Conservation (phyloP, 768 basidiomycete genomes). For the Lepiota subincarnata region DNA sequence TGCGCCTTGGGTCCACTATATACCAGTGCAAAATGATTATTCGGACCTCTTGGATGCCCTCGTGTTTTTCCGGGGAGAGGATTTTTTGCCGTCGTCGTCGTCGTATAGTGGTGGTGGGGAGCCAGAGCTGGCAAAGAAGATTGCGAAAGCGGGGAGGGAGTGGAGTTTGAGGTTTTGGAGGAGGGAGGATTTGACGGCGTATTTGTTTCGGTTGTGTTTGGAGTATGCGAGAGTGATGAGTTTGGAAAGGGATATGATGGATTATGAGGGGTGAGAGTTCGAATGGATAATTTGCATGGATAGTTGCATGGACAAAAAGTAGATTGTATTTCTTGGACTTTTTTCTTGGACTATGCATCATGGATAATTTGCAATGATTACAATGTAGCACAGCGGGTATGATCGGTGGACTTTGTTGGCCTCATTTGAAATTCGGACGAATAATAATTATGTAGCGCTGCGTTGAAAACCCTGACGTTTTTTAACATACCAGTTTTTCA, state of each 20-base stretch:
- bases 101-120: constrained; percentile 43
- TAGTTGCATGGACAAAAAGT: too few relatives aligned
- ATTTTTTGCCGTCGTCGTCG: constrained; percentile 34
- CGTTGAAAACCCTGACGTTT: too few relatives aligned
- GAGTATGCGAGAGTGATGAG: constrained; percentile 15
- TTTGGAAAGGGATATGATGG: constrained; percentile 10
- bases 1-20: constrained; percentile 69
- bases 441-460: too few relatives aligned
- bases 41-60: constrained; percentile 68
- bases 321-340: too few relatives aligned
- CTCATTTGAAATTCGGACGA: too few relatives aligned
- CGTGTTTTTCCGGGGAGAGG: constrained; percentile 66
- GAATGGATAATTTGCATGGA: background rate
- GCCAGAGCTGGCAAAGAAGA: constrained; percentile 50
- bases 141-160: constrained; percentile 50
- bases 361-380: too few relatives aligned
- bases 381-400: too few relatives aligned
- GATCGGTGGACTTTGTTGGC: too few relatives aligned
- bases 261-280: constrained; percentile 1
- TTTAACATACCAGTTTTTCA: too few relatives aligned
- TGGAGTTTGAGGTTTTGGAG: constrained; percentile 62
- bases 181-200: constrained; percentile 54
- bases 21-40: constrained; percentile 63
- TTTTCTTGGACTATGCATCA: too few relatives aligned
- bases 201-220: constrained; percentile 46